Percentiles rank a stretch among this genome's conserved stretches.
Evolutionary conservation across 2,329 filamentous ascomycete genomes (phyloP).

Genomic region (Claviceps maximensis): DNA sequence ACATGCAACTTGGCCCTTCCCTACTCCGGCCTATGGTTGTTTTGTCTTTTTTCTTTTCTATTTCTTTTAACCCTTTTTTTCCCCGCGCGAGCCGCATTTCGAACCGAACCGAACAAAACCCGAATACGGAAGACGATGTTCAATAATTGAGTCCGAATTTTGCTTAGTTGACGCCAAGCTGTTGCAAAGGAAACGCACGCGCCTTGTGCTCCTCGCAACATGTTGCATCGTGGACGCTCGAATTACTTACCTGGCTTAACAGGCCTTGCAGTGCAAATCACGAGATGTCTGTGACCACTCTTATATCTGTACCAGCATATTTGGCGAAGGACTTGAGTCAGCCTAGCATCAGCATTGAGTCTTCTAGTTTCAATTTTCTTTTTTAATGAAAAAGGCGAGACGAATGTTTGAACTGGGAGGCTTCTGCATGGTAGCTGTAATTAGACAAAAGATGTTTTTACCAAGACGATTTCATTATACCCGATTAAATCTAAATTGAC

Average conservation of each 20-base stretch:
- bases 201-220: background rate
- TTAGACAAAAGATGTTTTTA: conserved; percentile 18
- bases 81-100: background rate
- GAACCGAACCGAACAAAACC: background rate
- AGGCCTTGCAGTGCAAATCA: background rate
- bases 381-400: conserved; percentile 4
- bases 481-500: conserved; percentile 5
- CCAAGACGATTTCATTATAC: conserved; percentile 14
- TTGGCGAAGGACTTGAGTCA: conserved; percentile 14
- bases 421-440: conserved; percentile 17
- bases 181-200: background rate
- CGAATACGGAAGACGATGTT: background rate
- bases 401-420: conserved; percentile 6
- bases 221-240: background rate
- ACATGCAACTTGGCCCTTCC: background rate
- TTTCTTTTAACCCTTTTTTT: background rate
- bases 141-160: background rate
- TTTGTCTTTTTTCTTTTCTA: background rate
- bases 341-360: conserved; percentile 14
- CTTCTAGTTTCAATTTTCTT: conserved; percentile 8
- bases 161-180: background rate
- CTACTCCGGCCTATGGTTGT: background rate
- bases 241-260: background rate
- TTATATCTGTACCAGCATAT: conserved; percentile 22
- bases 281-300: conserved; percentile 1